Percentiles rank a stretch among this genome's conserved stretches.
These are phyloP conservation scores for Peltaster fructicola DNA, from an alignment of 2,329 filamentous ascomycete genomes.

Conservation along the genomic window DNA sequence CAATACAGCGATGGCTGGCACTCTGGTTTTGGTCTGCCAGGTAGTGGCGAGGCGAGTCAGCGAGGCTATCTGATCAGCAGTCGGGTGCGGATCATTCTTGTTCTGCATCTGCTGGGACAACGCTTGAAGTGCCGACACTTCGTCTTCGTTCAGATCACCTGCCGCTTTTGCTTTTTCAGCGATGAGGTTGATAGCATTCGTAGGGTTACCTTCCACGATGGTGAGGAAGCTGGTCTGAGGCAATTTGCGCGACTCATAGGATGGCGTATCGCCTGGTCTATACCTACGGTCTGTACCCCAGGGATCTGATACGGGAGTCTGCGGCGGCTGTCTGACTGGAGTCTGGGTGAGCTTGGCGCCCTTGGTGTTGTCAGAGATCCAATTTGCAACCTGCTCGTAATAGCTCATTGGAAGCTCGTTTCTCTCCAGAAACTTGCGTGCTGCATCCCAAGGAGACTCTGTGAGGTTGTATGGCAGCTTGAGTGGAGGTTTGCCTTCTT, in stretches of 20 bases:
- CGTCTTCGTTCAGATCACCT: conserved; percentile 30
- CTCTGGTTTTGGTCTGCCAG: conserved; percentile 66
- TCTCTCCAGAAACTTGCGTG: conserved; percentile 75
- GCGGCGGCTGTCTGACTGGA: conserved; percentile 23
- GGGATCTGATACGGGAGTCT: conserved; percentile 44
- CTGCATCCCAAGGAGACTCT: conserved; percentile 81
- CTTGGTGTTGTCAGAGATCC: conserved; percentile 78
- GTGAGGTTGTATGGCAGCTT: conserved; percentile 90
- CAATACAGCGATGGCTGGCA: conserved; percentile 73
- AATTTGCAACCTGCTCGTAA: conserved; percentile 80
- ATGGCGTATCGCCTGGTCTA: conserved; percentile 46
- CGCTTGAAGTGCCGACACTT: conserved; percentile 44
- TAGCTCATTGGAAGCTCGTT: conserved; percentile 79
- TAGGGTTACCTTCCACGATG: conserved; percentile 18
- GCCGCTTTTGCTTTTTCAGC: conserved; percentile 48
- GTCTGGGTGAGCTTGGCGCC: conserved; percentile 56
- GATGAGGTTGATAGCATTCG: conserved; percentile 40
- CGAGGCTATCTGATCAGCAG: conserved; percentile 32
- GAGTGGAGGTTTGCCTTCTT: conserved; percentile 79
- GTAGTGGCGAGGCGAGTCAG: conserved; percentile 49
- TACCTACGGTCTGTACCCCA: conserved; percentile 67
- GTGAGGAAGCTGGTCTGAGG: conserved; percentile 14
- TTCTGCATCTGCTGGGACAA: conserved; percentile 48
- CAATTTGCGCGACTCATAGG: conserved; percentile 11
- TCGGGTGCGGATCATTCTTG: conserved; percentile 23